Evolutionary conservation across 2,329 filamentous ascomycete genomes (phyloP).

Genomic region (Fonsecaea erecta): DNA sequence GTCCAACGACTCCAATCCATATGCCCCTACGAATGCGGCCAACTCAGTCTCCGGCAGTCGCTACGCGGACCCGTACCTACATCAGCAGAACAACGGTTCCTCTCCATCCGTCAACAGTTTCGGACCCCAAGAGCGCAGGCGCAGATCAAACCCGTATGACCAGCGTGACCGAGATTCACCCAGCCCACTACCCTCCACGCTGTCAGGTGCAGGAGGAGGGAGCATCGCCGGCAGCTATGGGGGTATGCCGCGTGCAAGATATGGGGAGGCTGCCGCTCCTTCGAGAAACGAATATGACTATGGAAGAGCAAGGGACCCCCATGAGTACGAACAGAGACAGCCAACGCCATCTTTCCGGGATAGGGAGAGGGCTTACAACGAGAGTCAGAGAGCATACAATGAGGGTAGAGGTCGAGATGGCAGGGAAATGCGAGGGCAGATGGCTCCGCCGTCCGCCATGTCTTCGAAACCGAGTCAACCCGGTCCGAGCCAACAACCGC

Average conservation of each 20-base stretch:
- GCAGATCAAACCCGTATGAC: slow-evolving; percentile 35
- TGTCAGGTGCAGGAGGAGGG: slow-evolving; percentile 25
- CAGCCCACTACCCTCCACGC: slow-evolving; percentile 16
- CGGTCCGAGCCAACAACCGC: slow-evolving; percentile 25
- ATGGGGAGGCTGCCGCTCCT: slow-evolving; percentile 20
- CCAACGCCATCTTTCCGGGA: slow-evolving; percentile 25
- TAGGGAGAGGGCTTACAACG: slow-evolving; percentile 33
- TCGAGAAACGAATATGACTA: slow-evolving; percentile 27
- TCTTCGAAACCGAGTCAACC: slow-evolving; percentile 28
- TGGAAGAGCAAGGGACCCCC: slow-evolving; percentile 24
- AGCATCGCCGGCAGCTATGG: slow-evolving; percentile 34
- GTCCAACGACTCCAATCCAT: slow-evolving; percentile 31
- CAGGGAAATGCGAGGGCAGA: slow-evolving; percentile 25
- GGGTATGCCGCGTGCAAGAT: slow-evolving; percentile 32
- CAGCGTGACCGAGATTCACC: slow-evolving; percentile 33
- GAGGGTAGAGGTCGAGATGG: slow-evolving; percentile 28
- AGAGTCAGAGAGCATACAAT: slow-evolving; percentile 28
- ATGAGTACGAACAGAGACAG: slow-evolving; percentile 30
- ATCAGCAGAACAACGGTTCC: slow-evolving; percentile 34
- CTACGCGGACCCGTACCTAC: slow-evolving; percentile 33
- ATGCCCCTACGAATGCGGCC: slow-evolving; percentile 29
- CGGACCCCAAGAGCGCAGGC: slow-evolving; percentile 33
- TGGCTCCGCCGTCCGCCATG: slow-evolving; percentile 30
- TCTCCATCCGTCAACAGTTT: slow-evolving; percentile 36
- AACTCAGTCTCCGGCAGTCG: slow-evolving; percentile 28